Evolutionary conservation across 352 stramenopile species (phyloP).

Genomic region (Nothophytophthora sp.): DNA sequence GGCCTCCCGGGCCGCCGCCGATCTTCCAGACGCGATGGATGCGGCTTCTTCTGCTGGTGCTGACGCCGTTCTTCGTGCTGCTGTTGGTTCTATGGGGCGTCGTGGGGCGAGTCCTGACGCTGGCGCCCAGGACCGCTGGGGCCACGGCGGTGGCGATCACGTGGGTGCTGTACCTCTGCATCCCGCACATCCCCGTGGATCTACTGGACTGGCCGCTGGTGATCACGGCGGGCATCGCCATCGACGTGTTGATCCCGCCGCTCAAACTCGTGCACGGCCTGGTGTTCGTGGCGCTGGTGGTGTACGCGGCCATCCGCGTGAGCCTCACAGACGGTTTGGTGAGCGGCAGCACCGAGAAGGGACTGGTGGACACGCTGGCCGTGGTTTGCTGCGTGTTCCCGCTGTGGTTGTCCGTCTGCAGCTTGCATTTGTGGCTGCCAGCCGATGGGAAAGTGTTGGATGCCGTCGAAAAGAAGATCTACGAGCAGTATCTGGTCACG

Average conservation of each 20-base stretch:
- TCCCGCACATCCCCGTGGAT: conserved; percentile 42
- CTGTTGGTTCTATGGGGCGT: conserved; percentile 58
- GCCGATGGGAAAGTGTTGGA: conserved; percentile 52
- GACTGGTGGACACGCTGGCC: conserved; percentile 36
- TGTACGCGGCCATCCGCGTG: conserved; percentile 50
- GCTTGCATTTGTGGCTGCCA: conserved; percentile 54
- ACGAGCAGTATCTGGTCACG: conserved; percentile 61
- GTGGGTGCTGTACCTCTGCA: conserved; percentile 56
- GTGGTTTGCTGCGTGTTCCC: conserved; percentile 49
- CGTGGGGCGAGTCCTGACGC: conserved; percentile 50
- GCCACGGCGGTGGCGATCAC: conserved; percentile 20
- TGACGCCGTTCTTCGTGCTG: conserved; percentile 45
- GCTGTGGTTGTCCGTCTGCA: conserved; percentile 51
- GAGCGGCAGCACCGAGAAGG: conserved; percentile 30
- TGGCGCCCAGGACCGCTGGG: conserved; percentile 36
- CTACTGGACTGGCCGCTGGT: conserved; percentile 69
- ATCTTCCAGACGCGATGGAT: conserved; percentile 18
- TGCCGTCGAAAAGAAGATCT: conserved; percentile 64
- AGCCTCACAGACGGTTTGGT: conserved; percentile 43
- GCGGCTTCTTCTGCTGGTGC: conserved; percentile 34
- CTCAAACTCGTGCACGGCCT: conserved; percentile 27
- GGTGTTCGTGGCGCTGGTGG: conserved; percentile 30
- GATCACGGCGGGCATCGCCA: conserved; percentile 33
- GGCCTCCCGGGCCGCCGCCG: conserved; percentile 12
- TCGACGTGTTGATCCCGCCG: conserved; percentile 29